Evolutionary conservation across 2,329 filamentous ascomycete species (phyloP).

Genomic region (Hymenoscyphus salicellus): DNA sequence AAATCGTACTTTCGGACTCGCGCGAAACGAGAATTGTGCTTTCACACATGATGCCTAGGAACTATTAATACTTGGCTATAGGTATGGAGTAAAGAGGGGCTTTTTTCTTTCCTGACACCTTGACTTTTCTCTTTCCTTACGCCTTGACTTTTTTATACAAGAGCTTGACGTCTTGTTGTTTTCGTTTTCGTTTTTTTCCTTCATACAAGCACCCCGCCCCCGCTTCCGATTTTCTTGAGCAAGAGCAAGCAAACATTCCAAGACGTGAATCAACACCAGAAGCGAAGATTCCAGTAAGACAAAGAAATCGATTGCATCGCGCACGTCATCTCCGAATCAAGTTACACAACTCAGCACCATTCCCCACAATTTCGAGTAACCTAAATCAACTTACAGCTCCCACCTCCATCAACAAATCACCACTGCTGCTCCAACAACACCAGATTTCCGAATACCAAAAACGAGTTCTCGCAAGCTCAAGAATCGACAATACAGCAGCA

Average conservation of each 20-base stretch:
- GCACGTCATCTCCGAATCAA: slow-evolving; percentile 1
- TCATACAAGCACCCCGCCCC: neutral
- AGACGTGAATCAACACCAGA: neutral
- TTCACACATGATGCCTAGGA: neutral
- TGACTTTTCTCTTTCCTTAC: neutral
- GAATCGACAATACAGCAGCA: neutral
- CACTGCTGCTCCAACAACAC: neutral
- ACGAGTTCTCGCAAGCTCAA: neutral
- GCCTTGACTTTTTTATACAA: neutral
- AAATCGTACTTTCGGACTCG: neutral
- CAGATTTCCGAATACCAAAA: neutral
- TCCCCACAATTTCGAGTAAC: neutral
- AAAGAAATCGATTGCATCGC: neutral
- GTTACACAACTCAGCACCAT: neutral
- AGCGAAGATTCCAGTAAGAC: neutral
- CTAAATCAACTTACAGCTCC: neutral
- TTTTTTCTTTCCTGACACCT: neutral
- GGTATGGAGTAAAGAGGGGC: neutral
- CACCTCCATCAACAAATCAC: neutral
- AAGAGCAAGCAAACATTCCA: neutral
- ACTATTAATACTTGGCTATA: neutral
- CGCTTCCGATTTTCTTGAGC: neutral
- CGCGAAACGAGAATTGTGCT: neutral
- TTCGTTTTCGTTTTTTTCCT: neutral
- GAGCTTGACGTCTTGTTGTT: neutral